These are phyloP conservation scores for Fusarium odoratissimum DNA, from an alignment of 2,329 filamentous ascomycete genomes.

Conservation along the genomic window DNA sequence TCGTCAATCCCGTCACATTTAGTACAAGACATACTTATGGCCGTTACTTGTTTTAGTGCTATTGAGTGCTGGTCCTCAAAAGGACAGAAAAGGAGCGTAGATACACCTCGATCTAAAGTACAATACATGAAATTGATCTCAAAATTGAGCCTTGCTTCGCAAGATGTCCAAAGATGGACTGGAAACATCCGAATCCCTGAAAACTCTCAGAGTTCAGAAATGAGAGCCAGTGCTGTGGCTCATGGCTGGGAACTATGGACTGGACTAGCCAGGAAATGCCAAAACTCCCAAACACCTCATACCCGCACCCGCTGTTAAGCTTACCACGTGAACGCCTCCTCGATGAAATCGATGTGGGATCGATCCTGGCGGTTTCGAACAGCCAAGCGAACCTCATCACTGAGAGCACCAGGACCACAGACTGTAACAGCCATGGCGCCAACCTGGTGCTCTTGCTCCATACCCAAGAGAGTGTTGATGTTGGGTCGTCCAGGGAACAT, in stretches of 20 bases:
- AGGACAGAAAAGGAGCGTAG: slow-evolving; percentile 28
- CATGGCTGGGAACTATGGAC: slow-evolving; percentile 1
- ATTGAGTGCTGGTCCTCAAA: slow-evolving; percentile 5
- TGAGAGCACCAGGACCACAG: slow-evolving; percentile 78
- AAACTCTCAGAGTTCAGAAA: slow-evolving; percentile 3
- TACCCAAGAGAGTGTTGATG: slow-evolving; percentile 76
- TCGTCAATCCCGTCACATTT: neutral
- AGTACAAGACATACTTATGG: neutral
- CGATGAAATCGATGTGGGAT: slow-evolving; percentile 79
- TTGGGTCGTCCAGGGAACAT: slow-evolving; percentile 87
- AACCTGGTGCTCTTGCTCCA: slow-evolving; percentile 79
- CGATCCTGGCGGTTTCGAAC: slow-evolving; percentile 73
- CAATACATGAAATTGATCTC: slow-evolving; percentile 40
- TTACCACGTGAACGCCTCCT: slow-evolving; percentile 79
- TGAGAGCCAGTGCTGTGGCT: neutral
- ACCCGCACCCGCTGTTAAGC: neutral
- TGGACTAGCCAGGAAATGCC: slow-evolving; percentile 17
- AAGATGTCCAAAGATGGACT: slow-evolving; percentile 32
- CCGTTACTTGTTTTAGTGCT: slow-evolving; percentile 3
- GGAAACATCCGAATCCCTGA: slow-evolving; percentile 11
- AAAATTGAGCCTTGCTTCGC: slow-evolving; percentile 32
- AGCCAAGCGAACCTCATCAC: slow-evolving; percentile 78
- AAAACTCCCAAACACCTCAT: slow-evolving; percentile 5
- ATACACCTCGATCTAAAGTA: slow-evolving; percentile 40
- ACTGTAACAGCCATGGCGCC: slow-evolving; percentile 80